phyloP scores from a whole-genome alignment of 306 rosid genomes.

The Elaeagnus macrophylla region DNA sequence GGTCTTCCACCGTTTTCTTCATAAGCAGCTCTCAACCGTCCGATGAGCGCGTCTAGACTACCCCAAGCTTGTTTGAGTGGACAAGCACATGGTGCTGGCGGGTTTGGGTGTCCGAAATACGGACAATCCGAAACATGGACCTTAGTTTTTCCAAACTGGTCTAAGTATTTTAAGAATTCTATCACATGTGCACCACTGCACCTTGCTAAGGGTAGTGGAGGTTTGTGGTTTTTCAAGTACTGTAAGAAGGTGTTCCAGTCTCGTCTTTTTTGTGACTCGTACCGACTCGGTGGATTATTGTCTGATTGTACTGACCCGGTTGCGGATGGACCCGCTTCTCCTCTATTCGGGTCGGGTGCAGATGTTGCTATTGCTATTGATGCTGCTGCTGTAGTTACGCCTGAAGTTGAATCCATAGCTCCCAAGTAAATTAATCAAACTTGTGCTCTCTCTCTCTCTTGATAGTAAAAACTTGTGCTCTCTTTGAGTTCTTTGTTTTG shows the following conservation, averaged over 20 bases:
- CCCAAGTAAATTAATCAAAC: background rate
- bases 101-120: slow-evolving; percentile 67
- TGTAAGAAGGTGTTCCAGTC: slow-evolving; percentile 98
- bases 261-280: slow-evolving; percentile 87
- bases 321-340: background rate
- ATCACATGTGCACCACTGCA: slow-evolving; percentile 99
- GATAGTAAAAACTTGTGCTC: background rate
- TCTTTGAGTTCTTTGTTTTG: background rate
- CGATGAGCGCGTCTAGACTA: slow-evolving; percentile 80
- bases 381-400: slow-evolving; percentile 14
- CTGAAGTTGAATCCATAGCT: slow-evolving; percentile 48
- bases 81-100: slow-evolving; percentile 83
- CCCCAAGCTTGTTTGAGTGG: slow-evolving; percentile 90
- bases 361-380: too few species aligned
- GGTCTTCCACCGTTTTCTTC: slow-evolving; percentile 90
- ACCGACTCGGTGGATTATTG: slow-evolving; percentile 60
- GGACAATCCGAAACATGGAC: slow-evolving; percentile 76
- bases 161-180: slow-evolving; percentile 80
- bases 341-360: background rate
- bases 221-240: slow-evolving; percentile 87
- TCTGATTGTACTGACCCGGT: slow-evolving; percentile 12
- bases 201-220: slow-evolving; percentile 70
- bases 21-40: slow-evolving; percentile 86
- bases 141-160: slow-evolving; percentile 91
- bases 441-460: background rate